Percentiles rank a stretch among this genome's conserved stretches.
Conservation (phyloP, 2,329 filamentous ascomycete species). For the Ceratocystis cacaofunesta region DNA sequence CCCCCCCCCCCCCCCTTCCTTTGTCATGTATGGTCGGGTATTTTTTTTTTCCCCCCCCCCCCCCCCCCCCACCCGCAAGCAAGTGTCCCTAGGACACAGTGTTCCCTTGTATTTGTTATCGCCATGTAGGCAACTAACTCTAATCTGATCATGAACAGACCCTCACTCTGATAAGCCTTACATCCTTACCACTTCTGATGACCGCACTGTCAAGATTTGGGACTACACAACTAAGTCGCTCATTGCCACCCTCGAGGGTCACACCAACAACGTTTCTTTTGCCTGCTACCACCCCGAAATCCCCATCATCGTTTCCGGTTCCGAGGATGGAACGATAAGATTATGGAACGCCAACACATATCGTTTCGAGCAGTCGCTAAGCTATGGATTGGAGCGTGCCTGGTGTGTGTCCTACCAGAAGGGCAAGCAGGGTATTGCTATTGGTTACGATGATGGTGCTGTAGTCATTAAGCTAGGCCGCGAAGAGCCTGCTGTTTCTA, state of each 20-base stretch:
- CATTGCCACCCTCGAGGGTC: slow-evolving; percentile 90
- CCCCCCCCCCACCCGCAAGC: neutral
- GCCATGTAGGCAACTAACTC: neutral
- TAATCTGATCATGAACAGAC: slow-evolving; percentile 22
- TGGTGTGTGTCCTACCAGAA: slow-evolving; percentile 97
- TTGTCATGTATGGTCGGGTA: too few relatives aligned
- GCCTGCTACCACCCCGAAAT: slow-evolving; percentile 95
- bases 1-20: neutral
- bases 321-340: slow-evolving; percentile 91
- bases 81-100: neutral
- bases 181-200: slow-evolving; percentile 89
- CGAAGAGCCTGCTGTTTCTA: slow-evolving; percentile 92
- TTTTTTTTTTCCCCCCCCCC: neutral
- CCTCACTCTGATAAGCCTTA: slow-evolving; percentile 65
- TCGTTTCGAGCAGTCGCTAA: slow-evolving; percentile 84
- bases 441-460: slow-evolving; percentile 94
- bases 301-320: slow-evolving; percentile 93
- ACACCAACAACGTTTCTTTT: slow-evolving; percentile 96
- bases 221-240: slow-evolving; percentile 97
- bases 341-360: slow-evolving; percentile 99
- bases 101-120: neutral
- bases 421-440: slow-evolving; percentile 82
- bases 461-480: slow-evolving; percentile 96
- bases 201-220: slow-evolving; percentile 95
- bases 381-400: slow-evolving; percentile 86